A percentile compares a stretch with the other conserved stretches of the same genome.
These are phyloP conservation scores for Selenicereus undatus DNA, from an alignment of 148 eudicot genomes.

Conservation along the genomic window DNA sequence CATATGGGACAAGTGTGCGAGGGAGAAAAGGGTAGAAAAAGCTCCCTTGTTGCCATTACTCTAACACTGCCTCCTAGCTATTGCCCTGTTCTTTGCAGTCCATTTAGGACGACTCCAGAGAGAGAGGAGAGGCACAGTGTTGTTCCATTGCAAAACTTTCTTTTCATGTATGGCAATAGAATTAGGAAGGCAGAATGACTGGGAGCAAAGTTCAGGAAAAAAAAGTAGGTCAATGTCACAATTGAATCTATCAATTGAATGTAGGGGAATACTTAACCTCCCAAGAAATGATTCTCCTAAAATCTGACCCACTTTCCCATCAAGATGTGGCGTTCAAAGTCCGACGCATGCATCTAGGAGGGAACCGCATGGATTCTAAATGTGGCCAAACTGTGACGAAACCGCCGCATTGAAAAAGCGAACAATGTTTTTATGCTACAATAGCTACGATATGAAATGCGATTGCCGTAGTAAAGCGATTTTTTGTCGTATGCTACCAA, in stretches of 20 bases:
- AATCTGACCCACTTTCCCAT: neutral
- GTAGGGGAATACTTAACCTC: neutral
- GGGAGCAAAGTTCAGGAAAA: slow-evolving; percentile 9
- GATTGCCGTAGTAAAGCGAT: no score
- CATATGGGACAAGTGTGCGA: no score
- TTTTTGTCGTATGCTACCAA: no score
- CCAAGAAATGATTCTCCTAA: neutral
- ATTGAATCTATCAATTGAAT: neutral
- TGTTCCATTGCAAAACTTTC: slow-evolving; percentile 51
- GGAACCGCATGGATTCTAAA: no score
- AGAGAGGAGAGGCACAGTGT: slow-evolving; percentile 46
- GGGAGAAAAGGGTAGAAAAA: no score
- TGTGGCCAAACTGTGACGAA: no score
- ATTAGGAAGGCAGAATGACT: slow-evolving; percentile 74
- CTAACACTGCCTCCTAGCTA: slow-evolving; percentile 33
- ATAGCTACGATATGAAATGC: no score
- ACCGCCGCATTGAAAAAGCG: no score
- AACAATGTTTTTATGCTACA: no score
- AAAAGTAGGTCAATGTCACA: neutral
- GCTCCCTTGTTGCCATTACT: no score
- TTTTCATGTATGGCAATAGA: slow-evolving; percentile 33
- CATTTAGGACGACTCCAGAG: slow-evolving; percentile 67
- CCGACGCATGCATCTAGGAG: neutral
- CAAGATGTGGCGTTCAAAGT: neutral
- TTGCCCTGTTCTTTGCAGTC: slow-evolving; percentile 41